Conservation (phyloP, 352 stramenopile species). For the Lagenidium giganteum region DNA sequence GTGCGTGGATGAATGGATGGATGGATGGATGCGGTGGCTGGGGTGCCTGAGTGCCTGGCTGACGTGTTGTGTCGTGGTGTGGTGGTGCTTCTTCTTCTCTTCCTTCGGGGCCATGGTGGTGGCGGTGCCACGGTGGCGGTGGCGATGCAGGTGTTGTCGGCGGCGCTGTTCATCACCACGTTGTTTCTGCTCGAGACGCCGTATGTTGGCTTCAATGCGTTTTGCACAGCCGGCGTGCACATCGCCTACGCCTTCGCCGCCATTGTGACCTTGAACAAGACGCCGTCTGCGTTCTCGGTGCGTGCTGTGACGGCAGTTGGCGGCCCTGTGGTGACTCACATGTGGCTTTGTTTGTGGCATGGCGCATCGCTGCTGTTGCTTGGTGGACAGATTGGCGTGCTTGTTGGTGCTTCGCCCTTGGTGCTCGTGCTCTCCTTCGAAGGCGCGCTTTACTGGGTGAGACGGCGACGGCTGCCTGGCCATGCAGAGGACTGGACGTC, state of each 20-base stretch:
- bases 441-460: conserved; percentile 65
- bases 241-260: conserved; percentile 71
- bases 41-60: too few species aligned
- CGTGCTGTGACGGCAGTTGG: conserved; percentile 4
- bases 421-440: conserved; percentile 68
- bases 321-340: background rate
- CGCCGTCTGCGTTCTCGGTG: conserved; percentile 74
- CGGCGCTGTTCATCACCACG: conserved; percentile 52
- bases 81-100: background rate
- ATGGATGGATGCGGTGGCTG: too few species aligned
- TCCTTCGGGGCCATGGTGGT: background rate
- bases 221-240: conserved; percentile 50
- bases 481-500: background rate
- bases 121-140: background rate
- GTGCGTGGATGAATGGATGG: too few species aligned
- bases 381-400: conserved; percentile 49
- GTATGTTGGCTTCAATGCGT: conserved; percentile 59
- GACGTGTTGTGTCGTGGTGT: too few species aligned
- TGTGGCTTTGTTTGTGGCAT: background rate
- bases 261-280: conserved; percentile 78
- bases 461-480: too few species aligned
- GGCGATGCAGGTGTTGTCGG: conserved; percentile 42
- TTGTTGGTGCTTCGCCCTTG: conserved; percentile 61
- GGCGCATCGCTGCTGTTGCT: conserved; percentile 1
- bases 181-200: conserved; percentile 71